Percentiles rank a stretch among this genome's conserved stretches.
These are phyloP conservation scores for Anthostomella pinea DNA, from an alignment of 2,329 filamentous ascomycete species.

Conservation along the genomic window DNA sequence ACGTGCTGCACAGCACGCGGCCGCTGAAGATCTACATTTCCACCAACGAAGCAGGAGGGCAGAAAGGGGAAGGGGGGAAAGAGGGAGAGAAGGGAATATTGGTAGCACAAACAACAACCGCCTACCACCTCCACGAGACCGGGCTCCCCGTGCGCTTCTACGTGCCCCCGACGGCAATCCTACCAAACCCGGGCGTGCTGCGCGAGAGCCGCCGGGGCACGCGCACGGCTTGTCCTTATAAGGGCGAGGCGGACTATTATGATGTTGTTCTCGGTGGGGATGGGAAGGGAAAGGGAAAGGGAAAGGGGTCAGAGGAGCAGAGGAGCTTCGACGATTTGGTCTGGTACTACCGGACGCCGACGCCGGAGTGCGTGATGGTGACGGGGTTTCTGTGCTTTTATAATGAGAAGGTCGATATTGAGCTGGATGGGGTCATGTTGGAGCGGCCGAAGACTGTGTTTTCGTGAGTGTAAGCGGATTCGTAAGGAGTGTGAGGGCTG, in stretches of 20 bases:
- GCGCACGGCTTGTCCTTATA: constrained; percentile 63
- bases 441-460: constrained; percentile 29
- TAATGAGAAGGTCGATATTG: constrained; percentile 66
- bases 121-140: constrained; percentile 60
- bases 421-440: constrained; percentile 47
- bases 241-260: constrained; percentile 64
- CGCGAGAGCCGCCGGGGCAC: constrained; percentile 49
- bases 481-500: neutral
- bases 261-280: constrained; percentile 46
- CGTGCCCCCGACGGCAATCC: constrained; percentile 51
- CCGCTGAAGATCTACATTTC: constrained; percentile 42
- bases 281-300: constrained; percentile 21
- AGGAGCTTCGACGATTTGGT: constrained; percentile 44
- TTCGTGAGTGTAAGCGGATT: constrained; percentile 11
- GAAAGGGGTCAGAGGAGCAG: constrained; percentile 1
- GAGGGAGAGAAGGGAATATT: too few relatives aligned
- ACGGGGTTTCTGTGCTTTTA: constrained; percentile 62
- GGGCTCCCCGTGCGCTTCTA: constrained; percentile 58
- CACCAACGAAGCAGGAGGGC: constrained; percentile 26
- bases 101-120: constrained; percentile 45
- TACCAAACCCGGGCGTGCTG: constrained; percentile 42
- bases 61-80: too few relatives aligned
- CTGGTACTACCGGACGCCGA: constrained; percentile 62
- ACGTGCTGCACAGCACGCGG: constrained; percentile 55
- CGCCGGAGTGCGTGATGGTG: constrained; percentile 52